phyloP scores from a whole-genome alignment of 108 stramenopile species.

The Skeletonema costatum region DNA sequence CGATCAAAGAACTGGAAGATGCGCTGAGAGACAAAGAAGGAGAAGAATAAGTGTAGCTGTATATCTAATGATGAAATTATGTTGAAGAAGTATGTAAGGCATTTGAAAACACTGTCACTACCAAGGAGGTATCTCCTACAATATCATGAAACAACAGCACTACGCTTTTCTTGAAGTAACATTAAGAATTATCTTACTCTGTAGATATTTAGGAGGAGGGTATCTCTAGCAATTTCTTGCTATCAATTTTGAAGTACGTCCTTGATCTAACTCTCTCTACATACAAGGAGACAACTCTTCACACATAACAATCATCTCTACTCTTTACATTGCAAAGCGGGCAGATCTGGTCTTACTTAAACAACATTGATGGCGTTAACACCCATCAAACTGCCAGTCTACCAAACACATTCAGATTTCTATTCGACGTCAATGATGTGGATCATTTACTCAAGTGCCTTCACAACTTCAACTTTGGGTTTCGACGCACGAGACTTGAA shows the following conservation, averaged over 20 bases:
- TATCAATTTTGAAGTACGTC: too few species aligned
- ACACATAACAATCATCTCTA: not conserved
- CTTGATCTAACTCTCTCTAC: too few species aligned
- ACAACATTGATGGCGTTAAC: too few species aligned
- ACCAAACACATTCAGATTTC: not conserved
- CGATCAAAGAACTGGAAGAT: conserved; percentile 40
- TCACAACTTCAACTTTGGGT: not conserved
- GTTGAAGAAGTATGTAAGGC: not conserved
- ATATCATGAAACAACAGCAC: too few species aligned
- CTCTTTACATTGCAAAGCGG: not conserved
- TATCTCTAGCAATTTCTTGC: too few species aligned
- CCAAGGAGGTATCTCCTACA: not conserved
- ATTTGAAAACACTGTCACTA: not conserved
- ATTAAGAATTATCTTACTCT: too few species aligned
- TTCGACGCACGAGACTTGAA: not conserved
- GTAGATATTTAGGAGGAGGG: too few species aligned
- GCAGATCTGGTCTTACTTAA: not conserved
- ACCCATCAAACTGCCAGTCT: not conserved
- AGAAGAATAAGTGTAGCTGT: not conserved
- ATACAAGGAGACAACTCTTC: not conserved
- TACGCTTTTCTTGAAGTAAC: too few species aligned
- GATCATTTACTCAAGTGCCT: not conserved
- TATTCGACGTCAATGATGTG: not conserved
- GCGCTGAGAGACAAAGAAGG: conserved; percentile 26
- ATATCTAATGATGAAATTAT: not conserved